phyloP scores from a whole-genome alignment of 2,329 filamentous ascomycete genomes.

The Pseudocercospora fijiensis region DNA sequence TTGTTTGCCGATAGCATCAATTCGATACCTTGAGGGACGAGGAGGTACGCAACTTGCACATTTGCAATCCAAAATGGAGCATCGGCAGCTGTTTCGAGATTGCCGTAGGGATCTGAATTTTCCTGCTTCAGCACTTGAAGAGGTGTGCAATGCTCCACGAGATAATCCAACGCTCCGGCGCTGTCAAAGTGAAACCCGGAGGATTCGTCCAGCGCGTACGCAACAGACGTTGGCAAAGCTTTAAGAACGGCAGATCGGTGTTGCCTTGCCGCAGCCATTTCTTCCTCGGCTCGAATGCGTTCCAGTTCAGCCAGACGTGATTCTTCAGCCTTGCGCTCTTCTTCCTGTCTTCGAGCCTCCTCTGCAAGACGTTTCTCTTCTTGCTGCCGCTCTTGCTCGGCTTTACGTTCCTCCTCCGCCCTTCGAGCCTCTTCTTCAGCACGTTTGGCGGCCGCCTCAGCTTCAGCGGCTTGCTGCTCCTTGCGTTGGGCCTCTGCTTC shows the following conservation, averaged over 20 bases:
- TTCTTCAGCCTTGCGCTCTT: conserved; percentile 24
- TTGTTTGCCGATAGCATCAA: conserved; percentile 28
- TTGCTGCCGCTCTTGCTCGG: conserved; percentile 29
- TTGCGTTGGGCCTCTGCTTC: conserved; percentile 21
- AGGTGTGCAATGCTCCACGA: conserved; percentile 29
- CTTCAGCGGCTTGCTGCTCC: conserved; percentile 30
- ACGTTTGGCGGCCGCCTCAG: conserved; percentile 26
- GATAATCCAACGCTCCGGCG: conserved; percentile 16
- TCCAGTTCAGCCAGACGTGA: conserved; percentile 21
- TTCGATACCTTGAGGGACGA: conserved; percentile 34
- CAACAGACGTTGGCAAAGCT: conserved; percentile 28
- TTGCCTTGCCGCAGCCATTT: conserved; percentile 27
- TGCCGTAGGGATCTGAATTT: conserved; percentile 11
- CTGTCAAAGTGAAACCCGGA: conserved; percentile 21
- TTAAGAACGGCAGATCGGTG: conserved; percentile 27
- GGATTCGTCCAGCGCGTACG: conserved; percentile 25
- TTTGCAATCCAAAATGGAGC: conserved; percentile 33
- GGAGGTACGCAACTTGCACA: conserved; percentile 34
- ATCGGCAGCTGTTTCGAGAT: conserved; percentile 17
- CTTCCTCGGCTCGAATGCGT: conserved; percentile 19
- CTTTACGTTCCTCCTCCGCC: conserved; percentile 31
- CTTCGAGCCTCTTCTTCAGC: conserved; percentile 26
- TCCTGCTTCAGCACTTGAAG: conserved; percentile 29
- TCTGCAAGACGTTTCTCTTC: conserved; percentile 27
- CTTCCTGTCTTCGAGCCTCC: conserved; percentile 27